A percentile compares a stretch with the other conserved stretches of the same genome.
Evolutionary conservation across 768 basidiomycete species (phyloP).

Genomic region (Tremella fuciformis): DNA sequence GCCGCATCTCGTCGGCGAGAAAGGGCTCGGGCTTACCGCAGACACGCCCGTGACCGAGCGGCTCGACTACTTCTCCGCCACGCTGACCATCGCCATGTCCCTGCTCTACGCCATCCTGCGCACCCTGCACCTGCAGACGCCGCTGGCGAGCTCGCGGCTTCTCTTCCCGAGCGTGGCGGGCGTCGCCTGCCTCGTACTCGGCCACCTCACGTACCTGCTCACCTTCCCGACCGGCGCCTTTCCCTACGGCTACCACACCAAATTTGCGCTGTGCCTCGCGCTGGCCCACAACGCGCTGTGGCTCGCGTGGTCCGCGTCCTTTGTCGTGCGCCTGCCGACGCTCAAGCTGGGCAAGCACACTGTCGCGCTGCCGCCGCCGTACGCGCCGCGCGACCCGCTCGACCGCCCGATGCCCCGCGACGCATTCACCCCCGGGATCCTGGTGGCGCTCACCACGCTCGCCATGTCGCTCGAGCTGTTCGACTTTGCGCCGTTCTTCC

Average conservation of each 20-base stretch:
- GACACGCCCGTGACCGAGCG: slow-evolving; percentile 82
- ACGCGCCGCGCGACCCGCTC: slow-evolving; percentile 47
- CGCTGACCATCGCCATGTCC: slow-evolving; percentile 73
- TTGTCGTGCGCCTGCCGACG: slow-evolving; percentile 55
- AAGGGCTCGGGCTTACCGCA: slow-evolving; percentile 43
- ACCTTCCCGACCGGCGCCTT: slow-evolving; percentile 72
- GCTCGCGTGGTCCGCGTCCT: slow-evolving; percentile 62
- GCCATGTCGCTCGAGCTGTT: slow-evolving; percentile 80
- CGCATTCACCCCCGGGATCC: slow-evolving; percentile 29
- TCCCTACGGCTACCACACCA: slow-evolving; percentile 82
- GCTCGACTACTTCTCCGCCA: slow-evolving; percentile 93
- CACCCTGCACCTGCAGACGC: slow-evolving; percentile 67
- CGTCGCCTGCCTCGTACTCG: slow-evolving; percentile 60
- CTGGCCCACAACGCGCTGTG: slow-evolving; percentile 76
- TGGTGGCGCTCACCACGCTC: slow-evolving; percentile 68
- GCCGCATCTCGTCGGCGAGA: slow-evolving; percentile 33
- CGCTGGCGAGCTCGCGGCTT: slow-evolving; percentile 35
- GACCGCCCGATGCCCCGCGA: slow-evolving; percentile 17
- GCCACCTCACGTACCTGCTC: slow-evolving; percentile 77
- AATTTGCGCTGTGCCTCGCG: slow-evolving; percentile 74
- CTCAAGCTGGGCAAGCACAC: slow-evolving; percentile 51
- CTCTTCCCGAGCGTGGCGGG: slow-evolving; percentile 37
- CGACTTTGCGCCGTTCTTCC: slow-evolving; percentile 78
- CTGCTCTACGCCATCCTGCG: slow-evolving; percentile 76
- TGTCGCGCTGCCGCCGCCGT: slow-evolving; percentile 59